A percentile compares a stretch with the other conserved stretches of the same genome.
phyloP scores from a whole-genome alignment of 2,329 filamentous ascomycete genomes.

The Sporothrix dimorphospora region DNA sequence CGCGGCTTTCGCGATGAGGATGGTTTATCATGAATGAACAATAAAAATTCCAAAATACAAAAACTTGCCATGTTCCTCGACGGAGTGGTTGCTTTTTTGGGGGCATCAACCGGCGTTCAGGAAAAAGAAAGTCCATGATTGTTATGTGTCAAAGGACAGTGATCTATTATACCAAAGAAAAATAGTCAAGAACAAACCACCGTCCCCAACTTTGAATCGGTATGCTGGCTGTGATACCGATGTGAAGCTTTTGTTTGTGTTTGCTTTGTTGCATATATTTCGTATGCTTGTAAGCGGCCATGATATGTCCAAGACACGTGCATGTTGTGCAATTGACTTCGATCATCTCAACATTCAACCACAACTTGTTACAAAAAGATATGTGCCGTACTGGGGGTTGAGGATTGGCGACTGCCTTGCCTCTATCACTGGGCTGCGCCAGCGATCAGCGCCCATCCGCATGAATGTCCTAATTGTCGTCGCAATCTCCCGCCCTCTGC shows the following conservation, averaged over 20 bases:
- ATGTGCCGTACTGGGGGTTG: background rate
- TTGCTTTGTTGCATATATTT: background rate
- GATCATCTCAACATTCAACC: background rate
- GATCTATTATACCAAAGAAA: constrained; percentile 30
- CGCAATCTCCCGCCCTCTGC: constrained; percentile 19
- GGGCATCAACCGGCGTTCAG: constrained; percentile 49
- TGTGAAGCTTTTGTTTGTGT: background rate
- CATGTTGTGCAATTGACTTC: background rate
- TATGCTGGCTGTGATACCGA: background rate
- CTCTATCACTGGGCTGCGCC: constrained; percentile 14
- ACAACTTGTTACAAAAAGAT: background rate
- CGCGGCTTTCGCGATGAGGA: constrained; percentile 12
- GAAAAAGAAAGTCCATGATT: constrained; percentile 28
- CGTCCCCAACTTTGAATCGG: constrained; percentile 17
- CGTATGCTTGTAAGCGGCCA: background rate
- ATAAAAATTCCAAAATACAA: constrained; percentile 24
- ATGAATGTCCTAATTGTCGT: constrained; percentile 25
- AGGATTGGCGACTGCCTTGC: constrained; percentile 7
- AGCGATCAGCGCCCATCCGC: constrained; percentile 14
- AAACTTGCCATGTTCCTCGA: background rate
- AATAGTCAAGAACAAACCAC: constrained; percentile 28
- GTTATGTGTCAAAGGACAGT: constrained; percentile 28
- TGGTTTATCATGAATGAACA: background rate
- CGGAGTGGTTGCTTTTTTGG: constrained; percentile 25
- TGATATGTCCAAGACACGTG: background rate